phyloP scores from a whole-genome alignment of 768 basidiomycete species.

The Rhodocollybia butyracea region DNA sequence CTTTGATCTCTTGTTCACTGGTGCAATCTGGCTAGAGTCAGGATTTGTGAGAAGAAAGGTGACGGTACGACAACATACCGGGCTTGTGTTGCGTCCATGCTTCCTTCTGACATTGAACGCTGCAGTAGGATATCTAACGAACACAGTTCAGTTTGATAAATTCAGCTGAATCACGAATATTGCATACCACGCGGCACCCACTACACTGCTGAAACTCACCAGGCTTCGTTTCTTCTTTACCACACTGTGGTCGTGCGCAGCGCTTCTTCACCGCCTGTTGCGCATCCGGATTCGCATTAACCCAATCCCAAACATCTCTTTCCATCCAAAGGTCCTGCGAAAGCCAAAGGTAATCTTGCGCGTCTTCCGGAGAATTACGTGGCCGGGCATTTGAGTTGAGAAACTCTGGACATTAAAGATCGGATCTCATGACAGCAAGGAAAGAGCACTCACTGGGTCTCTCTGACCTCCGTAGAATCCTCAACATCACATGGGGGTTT shows the following conservation, averaged over 20 bases:
- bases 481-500: conserved; percentile 34
- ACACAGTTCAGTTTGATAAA: not conserved
- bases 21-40: not conserved
- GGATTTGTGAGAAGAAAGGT: not conserved
- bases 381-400: conserved; percentile 23
- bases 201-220: conserved; percentile 39
- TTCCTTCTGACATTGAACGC: not conserved
- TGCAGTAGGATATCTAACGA: not conserved
- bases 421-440: not conserved
- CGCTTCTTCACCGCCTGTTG: conserved; percentile 28
- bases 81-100: not conserved
- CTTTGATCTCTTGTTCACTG: not conserved
- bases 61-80: not conserved
- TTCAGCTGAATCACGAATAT: not conserved
- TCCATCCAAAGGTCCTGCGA: conserved; percentile 41
- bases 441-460: conserved; percentile 30
- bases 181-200: conserved; percentile 22
- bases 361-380: conserved; percentile 37
- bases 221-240: conserved; percentile 25
- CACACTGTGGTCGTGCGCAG: conserved; percentile 30
- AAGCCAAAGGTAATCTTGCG: conserved; percentile 43
- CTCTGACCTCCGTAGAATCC: conserved; percentile 33
- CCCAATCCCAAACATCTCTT: conserved; percentile 42
- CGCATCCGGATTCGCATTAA: conserved; percentile 29
- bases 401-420: conserved; percentile 17